phyloP scores from a whole-genome alignment of 1,284 basidiomycete genomes.

The Leccinum laetum region DNA sequence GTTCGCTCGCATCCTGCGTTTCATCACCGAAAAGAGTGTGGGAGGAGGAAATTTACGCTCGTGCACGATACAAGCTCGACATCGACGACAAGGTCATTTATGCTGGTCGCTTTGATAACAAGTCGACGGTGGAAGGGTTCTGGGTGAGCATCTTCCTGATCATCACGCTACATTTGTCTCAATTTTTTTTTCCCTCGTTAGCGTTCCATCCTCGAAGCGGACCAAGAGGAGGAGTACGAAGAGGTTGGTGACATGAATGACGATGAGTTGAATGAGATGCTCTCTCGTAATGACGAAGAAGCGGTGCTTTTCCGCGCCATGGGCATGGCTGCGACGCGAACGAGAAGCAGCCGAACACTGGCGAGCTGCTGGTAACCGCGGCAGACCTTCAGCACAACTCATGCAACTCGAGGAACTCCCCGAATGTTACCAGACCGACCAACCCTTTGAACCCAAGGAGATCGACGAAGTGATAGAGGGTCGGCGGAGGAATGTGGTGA shows the following conservation, averaged over 20 bases:
- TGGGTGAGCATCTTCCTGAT: constrained; percentile 55
- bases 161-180: not conserved
- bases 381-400: constrained; percentile 76
- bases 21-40: constrained; percentile 99
- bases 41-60: constrained; percentile 96
- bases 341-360: constrained; percentile 71
- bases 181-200: constrained; percentile 29
- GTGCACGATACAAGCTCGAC: constrained; percentile 96
- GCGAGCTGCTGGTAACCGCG: constrained; percentile 77
- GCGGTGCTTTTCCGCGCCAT: constrained; percentile 79
- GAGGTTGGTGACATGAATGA: constrained; percentile 97
- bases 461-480: constrained; percentile 75
- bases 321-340: constrained; percentile 74
- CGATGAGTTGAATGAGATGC: constrained; percentile 95
- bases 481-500: constrained; percentile 80
- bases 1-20: constrained; percentile 87
- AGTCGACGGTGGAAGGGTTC: constrained; percentile 95
- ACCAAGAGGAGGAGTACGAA: constrained; percentile 92
- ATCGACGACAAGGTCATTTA: constrained; percentile 99
- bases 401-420: constrained; percentile 93
- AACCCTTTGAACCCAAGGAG: constrained; percentile 71
- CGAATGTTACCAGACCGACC: constrained; percentile 87
- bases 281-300: constrained; percentile 88
- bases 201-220: constrained; percentile 85
- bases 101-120: constrained; percentile 99